A percentile compares a stretch with the other conserved stretches of the same genome.
Conservation (phyloP, 202 grass and related monocot species). For the Setaria viridis region DNA sequence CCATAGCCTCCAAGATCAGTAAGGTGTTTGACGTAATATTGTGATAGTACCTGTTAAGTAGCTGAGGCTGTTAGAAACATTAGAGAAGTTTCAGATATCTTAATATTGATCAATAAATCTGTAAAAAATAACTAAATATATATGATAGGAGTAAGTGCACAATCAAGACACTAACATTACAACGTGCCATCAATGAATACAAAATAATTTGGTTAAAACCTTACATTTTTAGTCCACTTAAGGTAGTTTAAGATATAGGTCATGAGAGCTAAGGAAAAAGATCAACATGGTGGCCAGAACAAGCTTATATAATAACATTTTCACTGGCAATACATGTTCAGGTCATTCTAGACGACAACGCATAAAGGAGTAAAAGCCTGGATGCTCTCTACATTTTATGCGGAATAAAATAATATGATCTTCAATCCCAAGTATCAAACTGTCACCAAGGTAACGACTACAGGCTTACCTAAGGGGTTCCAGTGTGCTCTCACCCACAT, state of each 20-base stretch:
- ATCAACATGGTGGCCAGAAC: not conserved
- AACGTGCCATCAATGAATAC: constrained; percentile 26
- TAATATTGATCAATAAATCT: not conserved
- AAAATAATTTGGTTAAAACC: not conserved
- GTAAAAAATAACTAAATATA: constrained; percentile 1
- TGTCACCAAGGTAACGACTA: constrained; percentile 26
- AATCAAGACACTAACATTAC: constrained; percentile 21
- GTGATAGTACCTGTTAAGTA: constrained; percentile 91
- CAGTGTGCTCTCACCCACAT: constrained; percentile 97
- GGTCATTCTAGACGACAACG: not conserved
- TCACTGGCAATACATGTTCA: constrained; percentile 6
- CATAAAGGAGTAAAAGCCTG: constrained; percentile 8
- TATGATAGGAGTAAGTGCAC: not conserved
- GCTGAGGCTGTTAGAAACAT: constrained; percentile 41
- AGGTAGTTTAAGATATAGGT: not conserved
- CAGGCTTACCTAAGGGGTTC: constrained; percentile 87
- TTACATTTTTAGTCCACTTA: not conserved
- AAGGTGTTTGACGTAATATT: constrained; percentile 99
- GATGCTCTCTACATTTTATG: constrained; percentile 11
- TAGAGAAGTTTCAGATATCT: constrained; percentile 11
- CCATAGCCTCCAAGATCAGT: constrained; percentile 92
- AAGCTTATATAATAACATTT: not conserved
- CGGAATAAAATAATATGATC: constrained; percentile 13
- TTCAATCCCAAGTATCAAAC: not conserved
- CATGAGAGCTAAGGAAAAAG: constrained; percentile 15